These are phyloP conservation scores for Globisporangium solare DNA, from an alignment of 352 stramenopile genomes.

Conservation along the genomic window DNA sequence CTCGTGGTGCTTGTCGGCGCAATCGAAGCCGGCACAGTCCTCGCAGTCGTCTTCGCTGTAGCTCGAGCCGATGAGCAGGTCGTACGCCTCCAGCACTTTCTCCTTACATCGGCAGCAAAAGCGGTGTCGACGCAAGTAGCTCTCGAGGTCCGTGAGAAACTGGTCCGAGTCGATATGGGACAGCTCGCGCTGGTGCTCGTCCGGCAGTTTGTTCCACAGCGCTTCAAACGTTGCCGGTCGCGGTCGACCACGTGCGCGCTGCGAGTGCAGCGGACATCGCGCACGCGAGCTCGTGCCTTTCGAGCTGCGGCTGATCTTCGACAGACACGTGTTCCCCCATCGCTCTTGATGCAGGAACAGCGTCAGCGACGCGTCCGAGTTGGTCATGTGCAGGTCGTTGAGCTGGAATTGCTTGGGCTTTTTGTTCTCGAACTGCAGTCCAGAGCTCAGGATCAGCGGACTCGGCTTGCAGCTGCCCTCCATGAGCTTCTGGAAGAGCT, in stretches of 20 bases:
- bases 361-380: conserved; percentile 57
- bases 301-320: conserved; percentile 30
- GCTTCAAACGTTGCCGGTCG: conserved; percentile 72
- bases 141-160: conserved; percentile 82
- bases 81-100: conserved; percentile 86
- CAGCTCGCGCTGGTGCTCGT: conserved; percentile 76
- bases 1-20: conserved; percentile 70
- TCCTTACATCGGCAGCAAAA: conserved; percentile 88
- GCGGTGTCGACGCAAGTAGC: conserved; percentile 77
- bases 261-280: conserved; percentile 74
- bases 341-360: conserved; percentile 81
- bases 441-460: conserved; percentile 43
- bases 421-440: conserved; percentile 52
- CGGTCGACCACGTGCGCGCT: conserved; percentile 60
- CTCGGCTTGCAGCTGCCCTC: conserved; percentile 28
- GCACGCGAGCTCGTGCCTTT: conserved; percentile 40
- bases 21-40: conserved; percentile 77
- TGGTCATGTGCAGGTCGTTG: conserved; percentile 59
- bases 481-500: conserved; percentile 69
- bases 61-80: conserved; percentile 78
- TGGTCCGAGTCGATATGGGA: conserved; percentile 85
- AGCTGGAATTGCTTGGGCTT: conserved; percentile 61
- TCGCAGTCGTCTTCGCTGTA: conserved; percentile 86
- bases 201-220: conserved; percentile 71
- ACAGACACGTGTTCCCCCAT: conserved; percentile 47